phyloP scores from a whole-genome alignment of 768 basidiomycete genomes.

The Trametes cubensis region DNA sequence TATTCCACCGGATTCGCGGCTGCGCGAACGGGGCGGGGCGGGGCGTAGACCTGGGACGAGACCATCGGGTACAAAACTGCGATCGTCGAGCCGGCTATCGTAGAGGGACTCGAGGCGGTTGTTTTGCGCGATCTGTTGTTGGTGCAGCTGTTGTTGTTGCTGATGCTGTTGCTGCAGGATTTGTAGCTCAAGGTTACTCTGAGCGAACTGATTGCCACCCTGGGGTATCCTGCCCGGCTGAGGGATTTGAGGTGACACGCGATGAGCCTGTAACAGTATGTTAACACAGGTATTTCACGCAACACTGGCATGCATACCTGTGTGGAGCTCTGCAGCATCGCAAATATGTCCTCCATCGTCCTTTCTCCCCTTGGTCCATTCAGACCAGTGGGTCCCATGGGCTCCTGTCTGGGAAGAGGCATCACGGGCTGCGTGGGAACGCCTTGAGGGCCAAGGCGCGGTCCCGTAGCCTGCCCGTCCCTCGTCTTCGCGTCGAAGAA shows the following conservation, averaged over 20 bases:
- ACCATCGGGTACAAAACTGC: slow-evolving; percentile 80
- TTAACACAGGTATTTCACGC: neutral
- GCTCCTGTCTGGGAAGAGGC: slow-evolving; percentile 47
- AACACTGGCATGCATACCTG: slow-evolving; percentile 53
- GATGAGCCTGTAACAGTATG: slow-evolving; percentile 23
- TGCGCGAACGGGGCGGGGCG: slow-evolving; percentile 57
- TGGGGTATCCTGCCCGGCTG: slow-evolving; percentile 30
- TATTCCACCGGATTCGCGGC: slow-evolving; percentile 54
- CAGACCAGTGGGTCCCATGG: slow-evolving; percentile 39
- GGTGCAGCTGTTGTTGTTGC: slow-evolving; percentile 45
- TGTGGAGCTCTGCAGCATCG: slow-evolving; percentile 77
- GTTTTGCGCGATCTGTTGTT: slow-evolving; percentile 40
- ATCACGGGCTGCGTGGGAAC: slow-evolving; percentile 42
- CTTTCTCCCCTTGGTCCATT: slow-evolving; percentile 45
- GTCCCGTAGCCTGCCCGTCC: slow-evolving; percentile 43
- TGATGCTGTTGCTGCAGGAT: slow-evolving; percentile 46
- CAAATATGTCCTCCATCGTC: slow-evolving; percentile 79
- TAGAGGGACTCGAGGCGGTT: slow-evolving; percentile 69
- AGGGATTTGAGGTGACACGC: slow-evolving; percentile 30
- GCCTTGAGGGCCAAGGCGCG: slow-evolving; percentile 39
- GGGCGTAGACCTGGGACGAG: slow-evolving; percentile 84
- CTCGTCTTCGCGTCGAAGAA: slow-evolving; percentile 76
- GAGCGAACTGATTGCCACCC: slow-evolving; percentile 31
- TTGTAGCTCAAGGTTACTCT: slow-evolving; percentile 39
- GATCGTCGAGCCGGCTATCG: slow-evolving; percentile 73